phyloP scores from a whole-genome alignment of 1,284 basidiomycete genomes.

The Taiwanofungus camphoratus region DNA sequence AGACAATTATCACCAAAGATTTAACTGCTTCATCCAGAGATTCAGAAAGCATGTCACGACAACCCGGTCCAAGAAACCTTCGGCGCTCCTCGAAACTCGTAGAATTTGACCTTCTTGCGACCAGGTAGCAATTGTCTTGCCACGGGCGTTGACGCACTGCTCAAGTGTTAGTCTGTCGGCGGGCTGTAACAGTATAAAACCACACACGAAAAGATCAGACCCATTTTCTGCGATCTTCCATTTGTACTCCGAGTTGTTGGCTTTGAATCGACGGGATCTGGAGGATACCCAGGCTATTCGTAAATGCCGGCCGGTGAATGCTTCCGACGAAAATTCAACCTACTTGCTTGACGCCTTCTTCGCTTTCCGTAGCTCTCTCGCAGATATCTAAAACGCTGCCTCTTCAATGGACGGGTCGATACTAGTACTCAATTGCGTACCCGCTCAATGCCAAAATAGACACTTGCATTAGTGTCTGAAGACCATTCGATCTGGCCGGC shows the following conservation, averaged over 20 bases:
- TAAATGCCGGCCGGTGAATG: not conserved
- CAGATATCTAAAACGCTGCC: constrained; percentile 31
- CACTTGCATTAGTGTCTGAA: constrained; percentile 37
- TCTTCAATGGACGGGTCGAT: not conserved
- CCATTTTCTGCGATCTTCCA: constrained; percentile 49
- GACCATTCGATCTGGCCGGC: constrained; percentile 50
- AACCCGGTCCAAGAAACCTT: constrained; percentile 43
- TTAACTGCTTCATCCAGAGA: constrained; percentile 40
- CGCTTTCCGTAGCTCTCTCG: constrained; percentile 42
- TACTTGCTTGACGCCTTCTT: constrained; percentile 50
- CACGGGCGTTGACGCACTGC: constrained; percentile 46
- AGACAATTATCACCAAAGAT: constrained; percentile 20
- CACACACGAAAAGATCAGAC: constrained; percentile 41
- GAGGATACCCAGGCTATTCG: not conserved
- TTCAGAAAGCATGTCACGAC: constrained; percentile 53
- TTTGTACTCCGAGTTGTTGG: constrained; percentile 45
- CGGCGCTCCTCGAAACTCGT: constrained; percentile 34
- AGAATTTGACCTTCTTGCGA: constrained; percentile 34
- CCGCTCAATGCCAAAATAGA: constrained; percentile 46
- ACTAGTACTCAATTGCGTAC: constrained; percentile 23
- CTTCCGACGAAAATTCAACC: constrained; percentile 15
- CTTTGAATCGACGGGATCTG: constrained; percentile 53
- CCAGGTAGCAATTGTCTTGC: constrained; percentile 47
- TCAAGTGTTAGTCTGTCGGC: too few relatives aligned
- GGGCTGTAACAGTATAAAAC: constrained; percentile 1